Evolutionary conservation across 495 filamentous ascomycete genomes (phyloP).

Genomic region (Aspergillus biplanus): DNA sequence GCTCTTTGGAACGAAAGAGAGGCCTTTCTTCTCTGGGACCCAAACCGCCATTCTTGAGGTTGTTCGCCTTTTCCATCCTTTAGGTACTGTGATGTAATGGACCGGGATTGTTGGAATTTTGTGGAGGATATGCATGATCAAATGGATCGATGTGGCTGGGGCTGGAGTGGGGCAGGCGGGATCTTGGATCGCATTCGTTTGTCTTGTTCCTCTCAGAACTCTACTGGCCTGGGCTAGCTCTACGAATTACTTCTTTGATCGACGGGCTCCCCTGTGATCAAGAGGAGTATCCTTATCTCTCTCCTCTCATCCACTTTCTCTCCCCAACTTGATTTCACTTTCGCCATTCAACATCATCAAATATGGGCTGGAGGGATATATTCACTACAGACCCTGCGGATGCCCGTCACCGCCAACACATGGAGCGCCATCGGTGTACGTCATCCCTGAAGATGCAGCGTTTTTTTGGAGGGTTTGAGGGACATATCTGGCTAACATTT

Average conservation of each 20-base stretch:
- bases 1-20: too few species aligned
- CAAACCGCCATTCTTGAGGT: too few species aligned
- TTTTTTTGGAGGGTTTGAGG: neutral
- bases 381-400: constrained; percentile 32
- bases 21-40: too few species aligned
- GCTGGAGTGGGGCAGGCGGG: neutral
- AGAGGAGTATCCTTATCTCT: too few species aligned
- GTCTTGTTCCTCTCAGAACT: neutral
- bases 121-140: neutral
- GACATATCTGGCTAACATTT: constrained; percentile 27
- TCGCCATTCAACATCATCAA: neutral
- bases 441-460: constrained; percentile 24
- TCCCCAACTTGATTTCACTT: neutral
- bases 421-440: constrained; percentile 47
- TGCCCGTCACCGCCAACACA: constrained; percentile 31
- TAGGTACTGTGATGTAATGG: constrained; percentile 2
- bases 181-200: neutral
- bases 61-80: too few species aligned
- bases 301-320: neutral
- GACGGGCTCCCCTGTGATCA: too few species aligned
- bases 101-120: neutral
- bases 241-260: too few species aligned
- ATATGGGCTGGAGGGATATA: constrained; percentile 44
- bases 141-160: neutral
- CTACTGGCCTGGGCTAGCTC: too few species aligned